Evolutionary conservation across 2,329 filamentous ascomycete genomes (phyloP).

Genomic region (Hypoxylon sp.): DNA sequence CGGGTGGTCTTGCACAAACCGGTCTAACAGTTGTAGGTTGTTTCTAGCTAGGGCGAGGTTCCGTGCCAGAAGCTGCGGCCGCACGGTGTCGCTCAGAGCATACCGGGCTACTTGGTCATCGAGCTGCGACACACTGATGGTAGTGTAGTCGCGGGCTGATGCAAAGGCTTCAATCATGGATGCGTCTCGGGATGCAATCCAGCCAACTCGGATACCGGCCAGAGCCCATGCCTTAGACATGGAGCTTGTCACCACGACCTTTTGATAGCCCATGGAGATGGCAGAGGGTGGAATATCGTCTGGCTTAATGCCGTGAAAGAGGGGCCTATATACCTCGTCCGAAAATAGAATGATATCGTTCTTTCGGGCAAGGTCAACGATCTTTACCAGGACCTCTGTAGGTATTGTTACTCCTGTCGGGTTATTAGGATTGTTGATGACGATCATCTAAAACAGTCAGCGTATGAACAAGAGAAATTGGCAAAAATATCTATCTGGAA

Average conservation of each 20-base stretch:
- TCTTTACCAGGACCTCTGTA: slow-evolving; percentile 69
- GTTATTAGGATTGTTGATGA: slow-evolving; percentile 83
- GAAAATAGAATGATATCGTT: slow-evolving; percentile 77
- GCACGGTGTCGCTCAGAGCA: slow-evolving; percentile 71
- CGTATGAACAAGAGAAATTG: not conserved
- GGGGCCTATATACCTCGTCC: slow-evolving; percentile 87
- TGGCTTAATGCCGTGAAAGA: slow-evolving; percentile 77
- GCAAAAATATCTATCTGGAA: not conserved
- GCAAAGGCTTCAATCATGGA: slow-evolving; percentile 75
- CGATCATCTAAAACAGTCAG: slow-evolving; percentile 61
- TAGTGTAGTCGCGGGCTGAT: slow-evolving; percentile 82
- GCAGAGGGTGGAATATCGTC: slow-evolving; percentile 73
- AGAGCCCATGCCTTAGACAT: slow-evolving; percentile 89
- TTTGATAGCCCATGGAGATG: slow-evolving; percentile 79
- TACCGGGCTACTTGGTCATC: slow-evolving; percentile 85
- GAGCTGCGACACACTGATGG: slow-evolving; percentile 86
- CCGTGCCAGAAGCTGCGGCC: slow-evolving; percentile 63
- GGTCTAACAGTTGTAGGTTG: slow-evolving; percentile 73
- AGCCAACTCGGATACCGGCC: slow-evolving; percentile 85
- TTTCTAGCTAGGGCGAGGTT: slow-evolving; percentile 73
- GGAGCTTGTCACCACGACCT: slow-evolving; percentile 80
- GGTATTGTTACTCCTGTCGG: slow-evolving; percentile 82
- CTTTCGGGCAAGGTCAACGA: slow-evolving; percentile 74
- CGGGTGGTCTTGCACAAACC: slow-evolving; percentile 73
- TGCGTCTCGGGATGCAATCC: slow-evolving; percentile 78